These are phyloP conservation scores for Fusarium verrucosum DNA, from an alignment of 2,329 filamentous ascomycete species.

Conservation along the genomic window DNA sequence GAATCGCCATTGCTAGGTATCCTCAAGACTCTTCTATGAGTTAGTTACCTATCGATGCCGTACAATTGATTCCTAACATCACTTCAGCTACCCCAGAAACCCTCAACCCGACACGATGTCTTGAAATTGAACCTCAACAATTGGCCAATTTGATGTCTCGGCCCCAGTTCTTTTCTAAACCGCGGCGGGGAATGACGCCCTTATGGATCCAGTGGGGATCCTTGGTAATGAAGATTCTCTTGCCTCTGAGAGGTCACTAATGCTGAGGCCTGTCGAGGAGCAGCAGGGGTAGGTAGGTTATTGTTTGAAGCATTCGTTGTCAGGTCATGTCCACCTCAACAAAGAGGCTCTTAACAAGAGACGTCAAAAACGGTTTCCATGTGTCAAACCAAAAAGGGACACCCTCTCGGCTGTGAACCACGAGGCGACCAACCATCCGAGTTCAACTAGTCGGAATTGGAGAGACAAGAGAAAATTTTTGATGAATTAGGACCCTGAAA, in stretches of 20 bases:
- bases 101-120: conserved; percentile 17
- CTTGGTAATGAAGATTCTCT: conserved; percentile 41
- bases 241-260: conserved; percentile 33
- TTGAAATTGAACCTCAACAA: conserved; percentile 37
- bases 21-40: neutral
- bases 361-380: conserved; percentile 9
- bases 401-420: conserved; percentile 8
- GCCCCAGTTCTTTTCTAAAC: conserved; percentile 12
- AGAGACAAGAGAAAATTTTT: conserved; percentile 24
- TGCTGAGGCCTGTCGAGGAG: conserved; percentile 1
- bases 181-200: conserved; percentile 29
- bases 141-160: conserved; percentile 25
- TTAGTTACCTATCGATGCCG: neutral
- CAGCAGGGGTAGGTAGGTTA: conserved; percentile 19
- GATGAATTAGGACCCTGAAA: conserved; percentile 28
- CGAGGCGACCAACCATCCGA: conserved; percentile 24
- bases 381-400: conserved; percentile 17
- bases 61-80: conserved; percentile 15
- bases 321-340: neutral
- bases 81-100: conserved; percentile 17
- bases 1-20: neutral
- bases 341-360: conserved; percentile 13
- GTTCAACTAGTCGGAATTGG: conserved; percentile 26
- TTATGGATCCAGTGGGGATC: conserved; percentile 32
- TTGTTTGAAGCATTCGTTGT: neutral